A percentile compares a stretch with the other conserved stretches of the same genome.
These are phyloP conservation scores for Didymosphaeria variabile DNA, from an alignment of 2,329 filamentous ascomycete species.

Conservation along the genomic window DNA sequence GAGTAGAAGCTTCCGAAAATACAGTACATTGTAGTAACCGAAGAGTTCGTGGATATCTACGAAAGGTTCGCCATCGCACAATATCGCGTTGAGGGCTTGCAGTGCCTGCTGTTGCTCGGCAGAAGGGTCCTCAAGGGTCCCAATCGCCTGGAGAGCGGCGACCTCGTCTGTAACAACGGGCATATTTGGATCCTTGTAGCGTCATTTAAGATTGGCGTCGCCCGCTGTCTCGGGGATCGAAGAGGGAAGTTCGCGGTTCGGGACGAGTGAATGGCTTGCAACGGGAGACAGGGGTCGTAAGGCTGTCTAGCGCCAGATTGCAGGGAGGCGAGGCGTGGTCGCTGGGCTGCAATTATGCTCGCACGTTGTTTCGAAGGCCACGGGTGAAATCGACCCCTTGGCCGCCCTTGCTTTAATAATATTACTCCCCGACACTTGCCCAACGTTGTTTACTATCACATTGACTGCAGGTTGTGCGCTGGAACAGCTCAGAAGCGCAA, in stretches of 20 bases:
- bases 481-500: slow-evolving; percentile 24
- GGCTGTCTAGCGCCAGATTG: slow-evolving; percentile 19
- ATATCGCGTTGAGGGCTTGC: slow-evolving; percentile 47
- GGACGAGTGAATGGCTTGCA: slow-evolving; percentile 15
- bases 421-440: slow-evolving; percentile 20
- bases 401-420: slow-evolving; percentile 31
- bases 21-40: slow-evolving; percentile 52
- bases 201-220: slow-evolving; percentile 8
- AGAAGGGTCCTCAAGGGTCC: slow-evolving; percentile 44
- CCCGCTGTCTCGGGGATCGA: slow-evolving; percentile 11
- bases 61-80: slow-evolving; percentile 51
- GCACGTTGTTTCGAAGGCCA: slow-evolving; percentile 21
- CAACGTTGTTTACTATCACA: slow-evolving; percentile 18
- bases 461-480: slow-evolving; percentile 16
- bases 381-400: slow-evolving; percentile 30
- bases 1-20: slow-evolving; percentile 53
- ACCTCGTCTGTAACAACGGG: slow-evolving; percentile 53
- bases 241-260: slow-evolving; percentile 2
- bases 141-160: slow-evolving; percentile 51
- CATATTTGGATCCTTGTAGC: slow-evolving; percentile 39
- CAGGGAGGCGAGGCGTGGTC: slow-evolving; percentile 15
- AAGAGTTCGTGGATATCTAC: slow-evolving; percentile 55
- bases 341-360: slow-evolving; percentile 7
- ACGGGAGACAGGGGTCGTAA: slow-evolving; percentile 13
- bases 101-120: slow-evolving; percentile 46